Conservation (phyloP, 202 grass and related monocot genomes). For the Carex sylvatica region DNA sequence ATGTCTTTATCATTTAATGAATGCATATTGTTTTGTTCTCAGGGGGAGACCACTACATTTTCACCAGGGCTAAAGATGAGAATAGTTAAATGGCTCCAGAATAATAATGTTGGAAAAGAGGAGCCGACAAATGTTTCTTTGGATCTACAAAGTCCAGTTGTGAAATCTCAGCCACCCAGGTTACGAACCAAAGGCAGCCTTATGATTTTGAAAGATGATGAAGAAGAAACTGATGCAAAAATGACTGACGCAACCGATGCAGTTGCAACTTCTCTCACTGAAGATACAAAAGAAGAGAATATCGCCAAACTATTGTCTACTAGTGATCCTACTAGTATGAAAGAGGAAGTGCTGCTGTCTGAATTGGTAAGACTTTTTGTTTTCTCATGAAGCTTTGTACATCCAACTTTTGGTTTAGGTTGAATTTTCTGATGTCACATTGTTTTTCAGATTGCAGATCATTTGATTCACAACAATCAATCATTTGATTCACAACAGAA, state of each 20-base stretch:
- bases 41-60: constrained; percentile 98
- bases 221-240: constrained; percentile 39
- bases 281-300: constrained; percentile 40
- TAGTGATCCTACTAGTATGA: constrained; percentile 21
- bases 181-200: constrained; percentile 34
- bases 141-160: constrained; percentile 9
- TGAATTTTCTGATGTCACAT: constrained; percentile 19
- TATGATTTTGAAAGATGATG: constrained; percentile 39
- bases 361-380: constrained; percentile 43
- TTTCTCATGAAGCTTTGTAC: constrained; percentile 17
- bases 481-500: constrained; percentile 11
- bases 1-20: neutral
- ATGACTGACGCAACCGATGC: constrained; percentile 34
- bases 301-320: constrained; percentile 23
- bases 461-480: constrained; percentile 20
- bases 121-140: neutral
- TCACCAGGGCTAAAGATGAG: constrained; percentile 90
- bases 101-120: constrained; percentile 27
- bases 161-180: constrained; percentile 41
- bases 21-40: constrained; percentile 37
- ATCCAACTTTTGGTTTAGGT: constrained; percentile 8
- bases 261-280: constrained; percentile 29
- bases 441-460: constrained; percentile 18
- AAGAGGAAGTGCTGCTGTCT: constrained; percentile 36
- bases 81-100: constrained; percentile 93